These are phyloP conservation scores for Pleurotus tuber-regium DNA, from an alignment of 768 basidiomycete species.

Conservation along the genomic window DNA sequence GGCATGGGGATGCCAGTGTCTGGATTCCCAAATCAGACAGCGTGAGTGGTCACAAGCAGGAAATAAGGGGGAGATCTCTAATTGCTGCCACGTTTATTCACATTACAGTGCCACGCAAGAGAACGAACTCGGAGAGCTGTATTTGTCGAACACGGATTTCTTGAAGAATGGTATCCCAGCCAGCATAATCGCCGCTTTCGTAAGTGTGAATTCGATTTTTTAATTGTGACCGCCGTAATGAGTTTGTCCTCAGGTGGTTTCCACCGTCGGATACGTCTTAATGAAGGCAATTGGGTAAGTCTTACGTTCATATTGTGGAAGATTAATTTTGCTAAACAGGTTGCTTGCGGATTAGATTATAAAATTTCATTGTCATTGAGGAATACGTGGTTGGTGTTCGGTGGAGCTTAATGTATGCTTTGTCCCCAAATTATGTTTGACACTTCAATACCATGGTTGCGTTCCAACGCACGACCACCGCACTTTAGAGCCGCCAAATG, in stretches of 20 bases:
- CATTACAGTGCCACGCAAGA: slow-evolving; percentile 79
- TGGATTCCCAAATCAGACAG: slow-evolving; percentile 98
- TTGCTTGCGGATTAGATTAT: too few relatives aligned
- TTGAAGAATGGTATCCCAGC: slow-evolving; percentile 93
- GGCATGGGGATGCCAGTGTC: slow-evolving; percentile 99
- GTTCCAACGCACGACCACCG: too few relatives aligned
- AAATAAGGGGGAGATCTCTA: background rate
- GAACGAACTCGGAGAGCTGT: slow-evolving; percentile 89
- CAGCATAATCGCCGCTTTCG: slow-evolving; percentile 84
- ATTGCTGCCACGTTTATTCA: slow-evolving; percentile 11
- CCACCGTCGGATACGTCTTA: slow-evolving; percentile 80
- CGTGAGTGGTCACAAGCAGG: slow-evolving; percentile 52
- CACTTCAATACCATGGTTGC: too few relatives aligned
- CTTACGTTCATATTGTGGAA: background rate
- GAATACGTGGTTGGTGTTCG: too few relatives aligned
- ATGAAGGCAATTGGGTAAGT: slow-evolving; percentile 73
- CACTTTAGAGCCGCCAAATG: too few relatives aligned
- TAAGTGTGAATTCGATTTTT: slow-evolving; percentile 32
- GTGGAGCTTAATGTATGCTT: too few relatives aligned
- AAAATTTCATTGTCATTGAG: too few relatives aligned
- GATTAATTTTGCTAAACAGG: too few relatives aligned
- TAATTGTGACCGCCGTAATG: slow-evolving; percentile 6
- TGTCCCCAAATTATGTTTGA: too few relatives aligned
- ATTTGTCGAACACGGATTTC: slow-evolving; percentile 85
- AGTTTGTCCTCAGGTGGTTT: slow-evolving; percentile 56